Evolutionary conservation across 1,284 basidiomycete species (phyloP), one percentile per base, ranked within the genome.

Genomic region (Cryptococcus depauperatus): DNA sequence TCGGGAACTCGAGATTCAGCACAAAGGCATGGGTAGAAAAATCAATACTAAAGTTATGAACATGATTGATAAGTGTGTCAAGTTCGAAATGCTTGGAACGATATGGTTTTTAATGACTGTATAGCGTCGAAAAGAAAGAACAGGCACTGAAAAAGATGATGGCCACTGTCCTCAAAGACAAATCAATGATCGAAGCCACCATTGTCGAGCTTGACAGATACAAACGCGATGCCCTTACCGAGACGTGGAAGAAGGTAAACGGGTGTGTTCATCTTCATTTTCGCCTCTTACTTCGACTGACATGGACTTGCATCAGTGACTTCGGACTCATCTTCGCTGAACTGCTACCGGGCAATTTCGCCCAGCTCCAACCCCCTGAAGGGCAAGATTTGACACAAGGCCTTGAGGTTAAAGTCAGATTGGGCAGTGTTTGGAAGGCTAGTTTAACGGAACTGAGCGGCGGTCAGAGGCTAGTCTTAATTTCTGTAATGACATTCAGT

Each of bases 271-370:
- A 16, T n/a, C n/a, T n/a, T n/a, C n/a, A n/a, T n/a, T n/a, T n/a
- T n/a, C n/a, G n/a, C n/a, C n/a, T n/a, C n/a, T n/a, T n/a, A n/a
- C n/a, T n/a, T n/a, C n/a, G n/a, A n/a, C n/a, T n/a, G n/a, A n/a
- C n/a, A n/a, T n/a, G n/a, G n/a, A n/a, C n/a, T n/a, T 2, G 8
- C 3, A n/a, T 11, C 61, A 91, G 88, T 41, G 93, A 97, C 69
- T 98, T 99, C 66, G 95, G 95, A 11, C 82, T 80, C 9, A 98
- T 98, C 68, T 99, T 99, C 66, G 90, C 81, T 5, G 95, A 98
- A 61, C 76, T 99, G 1, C 72, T 99, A 1, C 95, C 95, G 0
- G 92, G 92, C 25, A 99, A 98, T 69, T 95, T 92, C 64, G 90
- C 90, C 8, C 95, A 91, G 67, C 75, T 99, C 23, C 85, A 91